Evolutionary conservation across 345 rosid genomes (phyloP), one percentile per base, ranked within the genome.

Genomic region (Citrus reticulata): DNA sequence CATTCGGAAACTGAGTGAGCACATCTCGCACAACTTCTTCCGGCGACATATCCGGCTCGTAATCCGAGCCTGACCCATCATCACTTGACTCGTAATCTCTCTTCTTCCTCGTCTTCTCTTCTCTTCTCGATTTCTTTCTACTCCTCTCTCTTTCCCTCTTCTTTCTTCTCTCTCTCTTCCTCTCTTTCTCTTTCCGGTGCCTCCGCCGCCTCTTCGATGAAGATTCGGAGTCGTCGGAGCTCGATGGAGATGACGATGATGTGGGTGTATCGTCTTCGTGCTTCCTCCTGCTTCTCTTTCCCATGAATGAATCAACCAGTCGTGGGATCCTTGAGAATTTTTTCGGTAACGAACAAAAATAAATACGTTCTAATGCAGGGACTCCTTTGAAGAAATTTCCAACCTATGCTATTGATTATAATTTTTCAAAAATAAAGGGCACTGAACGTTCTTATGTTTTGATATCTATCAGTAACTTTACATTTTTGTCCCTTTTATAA

Each of bases 1-100:
- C 92, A 60, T 82, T 72, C 49, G 97, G 97, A 64, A 91, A 95
- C 71, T 92, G 90, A 29, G 32, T 46, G 3, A 95, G 77, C 87
- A 93, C 76, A 72, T 84, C 87, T 58, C 84, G 78, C 6, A 89
- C 86, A 54, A 85, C 91, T 62, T 57, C 83, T 80, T 85, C 91
- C 40, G 98, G 91, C 9, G 72, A 80, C 65, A 83, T 66, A 61
- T 73, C 78, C 32, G 64, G 65, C 73, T 83, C 91, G n/a, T 86
- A 82, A 20, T 79, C 83, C 58, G 88, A 86, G n/a, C 49, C 62
- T 25, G 80, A 80, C 22, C 39, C 79, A 68, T 69, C 87, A 35
- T 70, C 75, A 35, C 32, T 42, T 14, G 85, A 87, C 6, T 82
- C 82, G 68, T 81, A 84, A 27, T 80, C 82, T 46, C 77, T 86